phyloP scores from a whole-genome alignment of 2,329 filamentous ascomycete species.

The Colletotrichum cordylinicola region DNA sequence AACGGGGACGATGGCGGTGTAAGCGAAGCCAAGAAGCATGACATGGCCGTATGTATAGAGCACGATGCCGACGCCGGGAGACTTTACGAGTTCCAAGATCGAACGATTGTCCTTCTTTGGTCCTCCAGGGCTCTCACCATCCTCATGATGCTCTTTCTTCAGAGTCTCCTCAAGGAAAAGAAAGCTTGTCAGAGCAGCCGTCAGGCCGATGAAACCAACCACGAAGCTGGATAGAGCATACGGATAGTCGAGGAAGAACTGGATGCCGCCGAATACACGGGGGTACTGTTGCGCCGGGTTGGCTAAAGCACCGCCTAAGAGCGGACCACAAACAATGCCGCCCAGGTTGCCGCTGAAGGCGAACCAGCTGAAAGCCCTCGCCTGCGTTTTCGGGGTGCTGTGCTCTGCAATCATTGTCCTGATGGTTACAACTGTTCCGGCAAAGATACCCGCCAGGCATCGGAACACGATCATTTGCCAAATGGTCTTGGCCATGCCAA shows the following conservation, averaged over 20 bases:
- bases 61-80: slow-evolving; percentile 70
- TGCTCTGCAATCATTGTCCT: slow-evolving; percentile 80
- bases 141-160: slow-evolving; percentile 24
- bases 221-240: slow-evolving; percentile 71
- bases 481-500: slow-evolving; percentile 71
- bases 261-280: slow-evolving; percentile 54
- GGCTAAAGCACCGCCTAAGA: slow-evolving; percentile 73
- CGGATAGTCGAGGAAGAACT: slow-evolving; percentile 68
- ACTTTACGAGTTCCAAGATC: slow-evolving; percentile 52
- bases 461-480: slow-evolving; percentile 78
- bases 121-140: background rate
- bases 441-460: slow-evolving; percentile 75
- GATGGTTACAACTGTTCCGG: slow-evolving; percentile 76
- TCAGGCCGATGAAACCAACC: slow-evolving; percentile 43
- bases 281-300: slow-evolving; percentile 72
- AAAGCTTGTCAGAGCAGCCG: slow-evolving; percentile 54
- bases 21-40: slow-evolving; percentile 73
- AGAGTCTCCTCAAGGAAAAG: slow-evolving; percentile 71
- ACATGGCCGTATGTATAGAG: slow-evolving; percentile 70
- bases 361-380: slow-evolving; percentile 77
- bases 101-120: background rate
- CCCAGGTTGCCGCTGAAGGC: slow-evolving; percentile 76
- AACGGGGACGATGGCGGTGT: slow-evolving; percentile 73
- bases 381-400: slow-evolving; percentile 73
- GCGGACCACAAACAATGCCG: slow-evolving; percentile 69